Base-by-base conservation (phyloP, 2,329 filamentous ascomycete species). In the Dothiorella sarmentorum region DNA sequence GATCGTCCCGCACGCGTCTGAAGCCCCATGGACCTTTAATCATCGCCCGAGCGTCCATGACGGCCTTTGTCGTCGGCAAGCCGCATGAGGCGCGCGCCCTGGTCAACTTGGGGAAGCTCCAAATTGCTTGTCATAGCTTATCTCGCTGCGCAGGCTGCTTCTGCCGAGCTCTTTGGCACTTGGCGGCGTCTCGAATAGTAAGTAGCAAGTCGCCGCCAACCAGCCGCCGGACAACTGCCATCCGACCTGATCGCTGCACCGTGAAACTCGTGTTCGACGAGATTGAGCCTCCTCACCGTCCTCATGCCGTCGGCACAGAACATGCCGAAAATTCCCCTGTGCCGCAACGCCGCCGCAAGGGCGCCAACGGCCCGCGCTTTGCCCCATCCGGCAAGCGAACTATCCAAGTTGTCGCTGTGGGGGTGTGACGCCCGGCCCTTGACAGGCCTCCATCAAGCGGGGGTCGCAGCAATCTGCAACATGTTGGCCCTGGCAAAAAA, bases 1-100 rank as follows among this genome's bases (percentile, higher is more conserved):
- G 52, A 56, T 56, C 52, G 52, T 37, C 52, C 52, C 37, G 37
- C n/a, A 44, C 6, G 26, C 26, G 52, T 56, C 52, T 43, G 52
- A 43, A 40, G 38, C 27, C 10, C 26, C 26, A 35, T 20, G 38
- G n/a, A 44, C 52, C 52, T 56, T 56, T 43, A 56, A 56, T 56
- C 35, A 56, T 33, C 38, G 27, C n/a, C 49, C n/a, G 24, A 45
- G 35, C 33, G 33, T 29, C 37, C 33, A 53, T 53, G 49, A 53
- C 18, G 24, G 22, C 35, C 20, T 40, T 40, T 22, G 20, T 40
- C 33, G 49, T 33, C 49, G 22, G 47, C 31, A 33, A 10, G 24
- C 18, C 49, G 49, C 49, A 53, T 53, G 49, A 53, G 49, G 49
- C 35, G 49, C 17, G 1, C 9, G 45, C 45, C 45, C 45, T 49